Base-by-base conservation (phyloP, 805 yeast species). In the Saturnispora quitensis region DNA sequence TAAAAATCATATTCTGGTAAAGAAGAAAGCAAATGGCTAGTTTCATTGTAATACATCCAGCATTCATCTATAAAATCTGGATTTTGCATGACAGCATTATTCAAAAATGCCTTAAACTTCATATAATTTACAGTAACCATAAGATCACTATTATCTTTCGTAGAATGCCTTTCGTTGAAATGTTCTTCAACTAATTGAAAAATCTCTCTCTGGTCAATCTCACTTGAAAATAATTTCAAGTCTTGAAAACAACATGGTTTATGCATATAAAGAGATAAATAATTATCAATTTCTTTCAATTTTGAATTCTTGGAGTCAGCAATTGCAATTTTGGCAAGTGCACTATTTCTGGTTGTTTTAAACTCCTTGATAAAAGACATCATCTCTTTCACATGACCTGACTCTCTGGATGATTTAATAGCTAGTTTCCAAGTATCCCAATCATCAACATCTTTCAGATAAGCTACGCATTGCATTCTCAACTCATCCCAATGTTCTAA, bases 221-320 rank as follows among this genome's bases (percentile, higher is more conserved):
- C 40, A 18, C 17, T n/a, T 4, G 54, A 7, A n/a, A 57, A 45
- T 17, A 25, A 50, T 53, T 69, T 69, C 47, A 89, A 62, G 62
- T 87, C 96, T 27, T 72, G 69, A 52, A 74, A 76, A 50, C 89
- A 84, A 58, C 90, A 84, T 27, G 78, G 71, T 61, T 86, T 88
- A 47, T 73, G 58, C 22, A 78, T 79, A 60, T 72, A 77, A 5
- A 57, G 60, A 0, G 62, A 54, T 55, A 82, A 70, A 60, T 84
- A 84, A 12, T 60, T 61, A 1, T 67, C 56, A 1, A 60, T 60
- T 5, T 68, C 56, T 10, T 40, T 40, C 22, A 44, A 17, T 13
- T 36, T 45, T 1, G 6, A 38, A 5, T 27, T 27, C 5, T 31
- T 9, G 2, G 17, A n/a, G 3, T 43, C 44, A 2, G 48, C 20